These are phyloP conservation scores for Tuber magnatum DNA, from an alignment of 495 filamentous ascomycete genomes.

Conservation along the genomic window DNA sequence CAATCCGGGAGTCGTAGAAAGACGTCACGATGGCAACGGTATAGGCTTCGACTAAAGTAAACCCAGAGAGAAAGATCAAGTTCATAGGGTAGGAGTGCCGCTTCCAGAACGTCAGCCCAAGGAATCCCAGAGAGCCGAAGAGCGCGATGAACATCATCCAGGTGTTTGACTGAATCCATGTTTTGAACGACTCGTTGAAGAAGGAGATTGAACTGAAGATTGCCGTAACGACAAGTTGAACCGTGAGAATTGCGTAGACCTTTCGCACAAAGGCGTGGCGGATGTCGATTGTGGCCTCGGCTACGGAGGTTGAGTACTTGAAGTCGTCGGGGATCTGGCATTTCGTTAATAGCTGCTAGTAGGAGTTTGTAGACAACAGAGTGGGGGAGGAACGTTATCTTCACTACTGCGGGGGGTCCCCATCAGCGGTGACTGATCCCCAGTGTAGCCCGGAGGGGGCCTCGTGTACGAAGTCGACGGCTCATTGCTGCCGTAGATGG, in stretches of 20 bases:
- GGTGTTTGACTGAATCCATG: constrained; percentile 76
- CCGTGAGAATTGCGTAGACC: constrained; percentile 76
- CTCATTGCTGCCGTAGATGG: constrained; percentile 25
- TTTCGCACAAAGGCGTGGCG: constrained; percentile 97
- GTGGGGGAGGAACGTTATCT: constrained; percentile 51
- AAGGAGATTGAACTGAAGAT: constrained; percentile 76
- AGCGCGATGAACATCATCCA: constrained; percentile 78
- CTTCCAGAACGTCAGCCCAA: constrained; percentile 87
- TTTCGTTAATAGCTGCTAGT: constrained; percentile 33
- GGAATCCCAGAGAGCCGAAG: constrained; percentile 38
- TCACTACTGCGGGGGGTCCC: constrained; percentile 65
- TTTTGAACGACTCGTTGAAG: constrained; percentile 68
- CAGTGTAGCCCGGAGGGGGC: constrained; percentile 74
- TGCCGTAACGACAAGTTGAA: constrained; percentile 79
- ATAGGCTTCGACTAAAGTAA: constrained; percentile 92
- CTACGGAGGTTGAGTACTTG: constrained; percentile 88
- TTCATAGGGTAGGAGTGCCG: constrained; percentile 94
- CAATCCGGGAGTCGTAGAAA: constrained; percentile 72
- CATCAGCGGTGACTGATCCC: constrained; percentile 52
- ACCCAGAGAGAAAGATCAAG: constrained; percentile 81
- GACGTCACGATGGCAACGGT: constrained; percentile 83
- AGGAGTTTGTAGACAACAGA: not conserved
- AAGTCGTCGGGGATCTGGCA: constrained; percentile 84
- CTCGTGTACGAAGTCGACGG: constrained; percentile 59
- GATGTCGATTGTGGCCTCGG: constrained; percentile 89